Base-by-base conservation (phyloP, 208 protist genomes). In the Crithidia expoeki region DNA sequence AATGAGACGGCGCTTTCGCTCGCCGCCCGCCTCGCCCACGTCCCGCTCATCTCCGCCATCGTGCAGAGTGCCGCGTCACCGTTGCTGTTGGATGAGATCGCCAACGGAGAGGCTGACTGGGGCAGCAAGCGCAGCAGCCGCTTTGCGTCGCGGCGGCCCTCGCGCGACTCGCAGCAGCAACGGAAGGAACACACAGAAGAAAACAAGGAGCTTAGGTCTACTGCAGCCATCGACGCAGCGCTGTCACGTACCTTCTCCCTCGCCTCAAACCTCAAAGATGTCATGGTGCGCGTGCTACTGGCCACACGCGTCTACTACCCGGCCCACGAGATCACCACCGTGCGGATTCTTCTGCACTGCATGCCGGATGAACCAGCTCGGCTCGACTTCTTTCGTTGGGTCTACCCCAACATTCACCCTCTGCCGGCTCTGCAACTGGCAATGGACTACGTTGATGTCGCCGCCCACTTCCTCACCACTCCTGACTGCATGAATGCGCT, bases 391-490 rank as follows among this genome's bases (percentile, higher is more conserved):
- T 47, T 94, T 16, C 65, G 68, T 14, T 66, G 76, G 53, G 89
- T 87, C 16, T 92, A 88, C 68, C 79, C 86, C 12, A 94, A 94
- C 77, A 46, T 94, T 27, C 86, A 94, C 60, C 89, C 89, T 0
- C 62, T 92, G 40, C 72, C 86, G 14, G 86, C 80, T n/a, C 75
- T 94, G 44, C 81, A 81, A 56, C 49, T 94, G 28, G 79, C 84
- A 9, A 84, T 76, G 38, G 66, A 85, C 53, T 82, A 89, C 74
- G 72, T 86, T 40, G 75, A 46, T 19, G 70, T 77, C 42, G 86
- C 79, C 10, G 72, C 68, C 1, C 63, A 68, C 38, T 84, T 94
- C 46, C 59, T 94, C 10, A 74, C 73, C 14, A 60, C 63, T 10
- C 36, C 81, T 0, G 82, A 88, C 33, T 82, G 77, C 64, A 80